Percentiles rank a stretch among this genome's conserved stretches.
These are phyloP conservation scores for Lanmaoa rubissima DNA, from an alignment of 768 basidiomycete genomes.

Conservation along the genomic window DNA sequence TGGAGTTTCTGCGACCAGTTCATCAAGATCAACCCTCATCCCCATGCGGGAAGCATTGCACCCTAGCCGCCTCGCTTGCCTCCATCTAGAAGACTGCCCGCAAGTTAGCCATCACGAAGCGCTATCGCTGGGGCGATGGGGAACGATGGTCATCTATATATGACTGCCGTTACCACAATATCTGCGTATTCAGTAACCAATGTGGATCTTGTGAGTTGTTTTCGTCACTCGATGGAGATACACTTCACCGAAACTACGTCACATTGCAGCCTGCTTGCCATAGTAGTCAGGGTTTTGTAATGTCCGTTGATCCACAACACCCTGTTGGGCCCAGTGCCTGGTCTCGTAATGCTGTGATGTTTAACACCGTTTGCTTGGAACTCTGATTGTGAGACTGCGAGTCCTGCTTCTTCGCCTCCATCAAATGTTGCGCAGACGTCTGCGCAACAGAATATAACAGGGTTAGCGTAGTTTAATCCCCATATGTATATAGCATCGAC, in stretches of 20 bases:
- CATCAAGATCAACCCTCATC: constrained; percentile 35
- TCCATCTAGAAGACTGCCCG: constrained; percentile 43
- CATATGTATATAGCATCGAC: too few species aligned
- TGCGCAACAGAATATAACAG: too few species aligned
- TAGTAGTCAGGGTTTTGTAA: constrained; percentile 20
- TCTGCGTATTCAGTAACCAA: constrained; percentile 6
- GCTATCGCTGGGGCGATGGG: constrained; percentile 37
- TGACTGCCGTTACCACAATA: constrained; percentile 6
- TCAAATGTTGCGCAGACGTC: too few species aligned
- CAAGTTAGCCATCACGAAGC: constrained; percentile 39
- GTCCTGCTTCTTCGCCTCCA: background rate
- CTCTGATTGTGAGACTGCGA: background rate
- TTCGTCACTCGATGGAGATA: constrained; percentile 8
- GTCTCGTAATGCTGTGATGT: constrained; percentile 17
- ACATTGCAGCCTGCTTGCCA: constrained; percentile 15
- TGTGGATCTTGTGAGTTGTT: constrained; percentile 24
- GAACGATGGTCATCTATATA: constrained; percentile 28
- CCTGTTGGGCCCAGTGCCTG: constrained; percentile 1
- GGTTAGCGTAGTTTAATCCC: too few species aligned
- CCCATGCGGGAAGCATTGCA: constrained; percentile 37
- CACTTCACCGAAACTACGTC: constrained; percentile 17
- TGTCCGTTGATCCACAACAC: constrained; percentile 24
- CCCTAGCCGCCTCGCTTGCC: constrained; percentile 37
- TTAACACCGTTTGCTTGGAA: background rate
- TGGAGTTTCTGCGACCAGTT: constrained; percentile 11